Base-by-base conservation (phyloP, 371 early-diverging fungal genomes). In the Circinella umbellata region DNA sequence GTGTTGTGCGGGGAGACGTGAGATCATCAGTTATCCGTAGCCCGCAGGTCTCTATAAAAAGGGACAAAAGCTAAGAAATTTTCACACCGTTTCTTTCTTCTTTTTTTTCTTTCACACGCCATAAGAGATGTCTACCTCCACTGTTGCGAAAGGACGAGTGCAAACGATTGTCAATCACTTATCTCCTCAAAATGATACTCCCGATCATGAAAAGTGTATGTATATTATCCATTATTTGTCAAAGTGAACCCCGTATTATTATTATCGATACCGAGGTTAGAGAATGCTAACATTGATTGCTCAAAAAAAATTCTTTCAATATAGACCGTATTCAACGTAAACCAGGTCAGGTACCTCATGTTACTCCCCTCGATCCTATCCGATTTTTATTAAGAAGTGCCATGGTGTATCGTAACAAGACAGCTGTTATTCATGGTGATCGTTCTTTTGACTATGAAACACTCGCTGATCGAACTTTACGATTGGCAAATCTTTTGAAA, bases 361-460 rank as follows among this genome's bases (percentile, higher is more conserved):
- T 69, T 4, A 72, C 76, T 4, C 67, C 70, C 18, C 64, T 80
- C 35, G 84, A 88, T 75, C 89, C 89, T 14, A 70, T 88, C 9
- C 75, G 81, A 9, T 89, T 89, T 64, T 73, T 89, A 5, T 77
- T 86, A 8, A 75, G 89, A 54, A 80, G 82, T 53, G 85, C 88
- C 4, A 79, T 84, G 72, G 75, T 88, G 20, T 84, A 84, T 51
- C 74, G 86, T 0, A 61, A 78, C 17, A 86, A 83, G 63, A 63
- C 74, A 5, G 89, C 89, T 4, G 77, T 89, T 46, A 72, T 80
- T 35, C 80, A 87, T 55, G 78, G 78, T 5, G 68, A 77, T 7
- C 72, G 78, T 5, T 70, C 69, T 0, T 86, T 78, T 39, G 84
- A 80, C 15, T 89, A 85, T 55, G 61, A 67, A 35, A 76, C 82